These are phyloP conservation scores for Soucietia sequanensis DNA, from an alignment of 805 yeast genomes.

Conservation along the genomic window DNA sequence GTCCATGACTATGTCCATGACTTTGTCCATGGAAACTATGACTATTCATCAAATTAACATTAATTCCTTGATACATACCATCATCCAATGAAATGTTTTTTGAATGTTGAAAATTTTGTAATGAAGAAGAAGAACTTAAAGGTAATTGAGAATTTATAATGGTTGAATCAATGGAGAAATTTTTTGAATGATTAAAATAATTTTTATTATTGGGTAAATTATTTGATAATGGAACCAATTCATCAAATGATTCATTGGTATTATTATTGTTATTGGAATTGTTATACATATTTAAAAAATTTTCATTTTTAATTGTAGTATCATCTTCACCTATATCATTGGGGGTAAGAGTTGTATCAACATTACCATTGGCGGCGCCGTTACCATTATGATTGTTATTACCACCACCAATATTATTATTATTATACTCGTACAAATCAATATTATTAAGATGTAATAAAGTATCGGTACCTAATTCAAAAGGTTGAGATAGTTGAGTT, in stretches of 20 bases:
- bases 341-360: neutral
- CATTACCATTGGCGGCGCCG: neutral
- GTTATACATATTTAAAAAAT: neutral
- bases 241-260: constrained; percentile 5
- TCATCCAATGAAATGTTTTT: constrained; percentile 21
- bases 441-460: constrained; percentile 6
- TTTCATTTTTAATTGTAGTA: neutral
- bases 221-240: constrained; percentile 17
- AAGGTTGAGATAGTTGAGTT: constrained; percentile 34
- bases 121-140: constrained; percentile 1
- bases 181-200: constrained; percentile 4
- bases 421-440: constrained; percentile 7
- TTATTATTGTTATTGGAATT: neutral
- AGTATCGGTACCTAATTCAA: constrained; percentile 14
- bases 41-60: neutral
- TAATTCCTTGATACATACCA: constrained; percentile 7
- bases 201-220: constrained; percentile 9
- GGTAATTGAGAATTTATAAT: neutral
- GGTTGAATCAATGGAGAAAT: constrained; percentile 1
- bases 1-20: constrained; percentile 12
- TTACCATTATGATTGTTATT: neutral
- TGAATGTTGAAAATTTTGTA: constrained; percentile 15
- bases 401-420: neutral
- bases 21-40: constrained; percentile 5
- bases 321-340: constrained; percentile 1